Percentiles rank a stretch among this genome's conserved stretches.
These are phyloP conservation scores for Gossypioides kirkii DNA, from an alignment of 345 rosid species.

Conservation along the genomic window DNA sequence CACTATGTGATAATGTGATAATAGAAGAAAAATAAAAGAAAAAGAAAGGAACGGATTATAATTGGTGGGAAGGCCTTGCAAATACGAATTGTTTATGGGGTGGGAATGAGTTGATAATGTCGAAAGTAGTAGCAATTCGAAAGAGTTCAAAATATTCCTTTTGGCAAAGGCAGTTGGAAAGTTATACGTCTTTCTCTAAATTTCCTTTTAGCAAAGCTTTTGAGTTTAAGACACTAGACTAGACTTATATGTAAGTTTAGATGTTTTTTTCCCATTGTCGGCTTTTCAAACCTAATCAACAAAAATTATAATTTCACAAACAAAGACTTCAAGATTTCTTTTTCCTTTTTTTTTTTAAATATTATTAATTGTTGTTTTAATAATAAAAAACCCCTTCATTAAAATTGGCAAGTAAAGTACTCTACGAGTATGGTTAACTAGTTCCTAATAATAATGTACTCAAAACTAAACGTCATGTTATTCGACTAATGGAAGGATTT, in stretches of 20 bases:
- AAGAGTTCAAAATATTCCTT: background rate
- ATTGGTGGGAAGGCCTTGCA: background rate
- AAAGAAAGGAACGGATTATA: background rate
- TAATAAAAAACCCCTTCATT: too few species aligned
- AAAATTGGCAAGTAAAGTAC: too few species aligned
- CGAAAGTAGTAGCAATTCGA: background rate
- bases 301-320: background rate
- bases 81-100: too few species aligned
- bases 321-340: background rate
- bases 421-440: too few species aligned
- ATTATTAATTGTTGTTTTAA: too few species aligned
- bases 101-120: background rate
- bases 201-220: background rate
- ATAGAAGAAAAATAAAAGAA: background rate
- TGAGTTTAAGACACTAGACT: background rate
- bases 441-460: too few species aligned
- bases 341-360: too few species aligned
- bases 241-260: background rate
- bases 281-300: background rate
- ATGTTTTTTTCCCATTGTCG: background rate
- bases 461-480: too few species aligned
- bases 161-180: background rate
- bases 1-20: too few species aligned
- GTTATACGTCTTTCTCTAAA: background rate
- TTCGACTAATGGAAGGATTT: too few species aligned